Evolutionary conservation across 176 grass and related monocot species (phyloP).

Genomic region (Oryza longistaminata): DNA sequence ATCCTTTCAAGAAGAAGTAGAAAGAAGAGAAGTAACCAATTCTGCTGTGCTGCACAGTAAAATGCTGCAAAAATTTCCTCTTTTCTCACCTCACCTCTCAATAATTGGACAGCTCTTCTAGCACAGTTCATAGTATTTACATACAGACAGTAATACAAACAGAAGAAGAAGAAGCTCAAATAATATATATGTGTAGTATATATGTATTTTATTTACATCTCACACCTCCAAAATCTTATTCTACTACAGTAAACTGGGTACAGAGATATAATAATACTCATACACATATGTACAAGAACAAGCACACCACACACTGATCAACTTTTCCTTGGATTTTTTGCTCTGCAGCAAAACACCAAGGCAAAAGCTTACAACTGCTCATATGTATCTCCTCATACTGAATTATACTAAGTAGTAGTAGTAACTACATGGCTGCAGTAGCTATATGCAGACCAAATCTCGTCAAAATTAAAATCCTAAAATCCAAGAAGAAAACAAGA

Average conservation of each 20-base stretch:
- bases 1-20: not conserved
- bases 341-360: conserved; percentile 26
- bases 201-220: conserved; percentile 27
- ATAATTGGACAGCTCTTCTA: not conserved
- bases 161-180: not conserved
- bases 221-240: conserved; percentile 32
- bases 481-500: not conserved
- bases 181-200: not conserved
- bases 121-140: not conserved
- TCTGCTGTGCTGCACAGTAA: not conserved
- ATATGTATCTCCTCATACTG: not conserved
- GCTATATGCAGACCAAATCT: conserved; percentile 16
- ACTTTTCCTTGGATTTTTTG: conserved; percentile 33
- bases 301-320: not conserved
- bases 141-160: not conserved
- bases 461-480: conserved; percentile 25
- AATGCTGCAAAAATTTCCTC: not conserved
- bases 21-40: not conserved
- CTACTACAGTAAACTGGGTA: conserved; percentile 6
- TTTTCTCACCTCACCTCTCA: not conserved
- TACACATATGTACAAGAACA: conserved; percentile 49
- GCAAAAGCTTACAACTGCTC: conserved; percentile 32
- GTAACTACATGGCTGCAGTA: not conserved
- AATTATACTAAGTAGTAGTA: not conserved
- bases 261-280: not conserved